Evolutionary conservation across 352 stramenopile species (phyloP), one percentile per base, ranked within the genome.

Genomic region (Globisporangium lucens): DNA sequence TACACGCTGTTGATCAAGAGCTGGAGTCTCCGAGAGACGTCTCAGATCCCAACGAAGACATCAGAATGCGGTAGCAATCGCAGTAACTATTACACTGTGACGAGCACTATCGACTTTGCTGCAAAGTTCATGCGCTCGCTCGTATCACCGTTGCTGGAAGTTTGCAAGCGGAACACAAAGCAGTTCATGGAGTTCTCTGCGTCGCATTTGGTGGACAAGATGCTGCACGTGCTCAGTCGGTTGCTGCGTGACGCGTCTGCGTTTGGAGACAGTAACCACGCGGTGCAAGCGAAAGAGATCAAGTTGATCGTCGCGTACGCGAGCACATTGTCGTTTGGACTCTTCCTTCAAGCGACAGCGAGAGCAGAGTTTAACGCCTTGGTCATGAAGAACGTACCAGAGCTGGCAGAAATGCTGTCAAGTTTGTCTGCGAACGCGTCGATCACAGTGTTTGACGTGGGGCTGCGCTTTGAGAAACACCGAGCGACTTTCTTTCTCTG

Each of bases 1-100:
- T 91, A 91, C 60, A 93, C 81, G 5, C 36, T 89, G 22, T 56
- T 91, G 43, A 84, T 93, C 36, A 91, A 91, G 62, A 84, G 75
- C 47, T 93, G 84, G 82, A 56, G 73, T 6, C 38, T 71, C n/a
- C 64, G 63, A 12, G 64, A 78, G 27, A 56, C 60, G 9, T 66
- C 80, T n/a, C 53, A 49, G 1, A 73, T 69, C 36, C 62, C 68
- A 58, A 55, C 57, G 29, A 65, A 46, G 55, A 38, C 27, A 6
- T 6, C 5, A 17, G 46, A 30, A 15, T 33, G 27, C 9, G 6
- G n/a, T 30, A 61, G 7, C 30, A 61, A 15, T 33, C 4, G 30
- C 24, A 59, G 13, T 41, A 51, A 8, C 56, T 33, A 35, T 13
- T 33, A 6, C 33, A 20, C 47, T 3, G 5, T 22, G 10, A 56